Base-by-base conservation (phyloP, 1,284 basidiomycete species). In the Sparassis latifolia region DNA sequence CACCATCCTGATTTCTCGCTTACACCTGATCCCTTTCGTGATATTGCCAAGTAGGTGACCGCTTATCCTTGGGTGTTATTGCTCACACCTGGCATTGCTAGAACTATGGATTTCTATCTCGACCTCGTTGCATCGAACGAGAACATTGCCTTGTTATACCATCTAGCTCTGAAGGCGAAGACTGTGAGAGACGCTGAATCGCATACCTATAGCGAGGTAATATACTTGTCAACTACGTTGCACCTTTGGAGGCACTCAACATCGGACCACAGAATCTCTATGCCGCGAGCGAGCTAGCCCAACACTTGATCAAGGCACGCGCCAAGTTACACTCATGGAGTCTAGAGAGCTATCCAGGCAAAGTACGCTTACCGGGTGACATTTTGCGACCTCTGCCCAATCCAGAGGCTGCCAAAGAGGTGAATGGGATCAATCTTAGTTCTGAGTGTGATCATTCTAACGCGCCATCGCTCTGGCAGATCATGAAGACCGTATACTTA, bases 1-100 rank as follows among this genome's bases (percentile, higher is more conserved):
- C 93, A 97, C 64, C 96, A 99, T 68, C 95, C 96, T 2, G 96
- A 99, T 67, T 93, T 94, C 61, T 75, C 73, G 42, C 70, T 74
- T 27, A 70, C 71, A 4, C 75, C 80, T 41, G 82, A 85, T 45
- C 80, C 80, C 33, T 65, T 92, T 31, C 74, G 82, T 42, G 86
- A 88, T 55, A 82, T 88, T 57, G 80, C 85, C 3, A 88, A 84
- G 85, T 88, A 62, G 47, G 42, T 20, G 42, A 37, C 30, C 31
- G 39, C 37, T 35, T 49, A 12, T 6, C 2, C 28, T 32, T 12
- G 28, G 27, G 2, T 31, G n/a, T 10, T 5, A 45, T 40, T 45
- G 32, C 12, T 38, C 20, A 28, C 37, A 42, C 27, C 53, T 38
- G 37, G 28, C 40, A 42, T 31, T 45, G 33, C 4, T 52, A 92